Base-by-base conservation (phyloP, 768 basidiomycete species). In the Phallus indusiatus region DNA sequence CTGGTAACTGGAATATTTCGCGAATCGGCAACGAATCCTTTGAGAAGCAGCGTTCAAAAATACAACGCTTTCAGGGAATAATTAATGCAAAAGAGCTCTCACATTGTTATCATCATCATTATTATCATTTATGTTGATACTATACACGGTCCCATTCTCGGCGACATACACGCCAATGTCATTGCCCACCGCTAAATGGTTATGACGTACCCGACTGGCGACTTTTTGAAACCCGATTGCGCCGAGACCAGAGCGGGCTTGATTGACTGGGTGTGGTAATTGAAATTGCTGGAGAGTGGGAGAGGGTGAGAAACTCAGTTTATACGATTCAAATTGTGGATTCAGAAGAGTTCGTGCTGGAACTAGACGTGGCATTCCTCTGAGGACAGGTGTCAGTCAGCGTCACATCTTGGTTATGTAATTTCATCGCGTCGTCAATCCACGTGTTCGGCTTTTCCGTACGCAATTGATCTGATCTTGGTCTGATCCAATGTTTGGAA, bases 251-350 rank as follows among this genome's bases (percentile, higher is more conserved):
- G 81, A 8, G 81, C 75, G 75, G 75, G 80, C 16, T 66, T 53
- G 64, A 74, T 79, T 67, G 64, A 79, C 67, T 61, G 72, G 62
- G 72, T 69, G 22, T 69, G 67, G 34, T 90, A 78, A 9, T 69
- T 68, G 67, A 78, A 79, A 72, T n/a, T 84, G 80, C 63, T 84
- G 82, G 11, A 75, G 68, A 35, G 89, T 73, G 2, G 81, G 72
- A 61, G 84, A 77, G 24, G 57, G 57, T 18, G 57, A 35, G 33
- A 59, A 59, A 36, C 57, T 59, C 11, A 94, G 76, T 63, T 81
- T 88, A 69, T 94, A 93, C 1, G 87, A 88, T 63, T 94, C 90
- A 59, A 94, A 94, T 64, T 86, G 87, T 1, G 88, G 82, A 64
- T 93, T 92, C 22, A 88, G 70, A 16, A 92, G 76, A 33, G 75